A percentile compares a stretch with the other conserved stretches of the same genome.
Conservation (phyloP, 352 stramenopile genomes). For the Poterioochromonas sp. region DNA sequence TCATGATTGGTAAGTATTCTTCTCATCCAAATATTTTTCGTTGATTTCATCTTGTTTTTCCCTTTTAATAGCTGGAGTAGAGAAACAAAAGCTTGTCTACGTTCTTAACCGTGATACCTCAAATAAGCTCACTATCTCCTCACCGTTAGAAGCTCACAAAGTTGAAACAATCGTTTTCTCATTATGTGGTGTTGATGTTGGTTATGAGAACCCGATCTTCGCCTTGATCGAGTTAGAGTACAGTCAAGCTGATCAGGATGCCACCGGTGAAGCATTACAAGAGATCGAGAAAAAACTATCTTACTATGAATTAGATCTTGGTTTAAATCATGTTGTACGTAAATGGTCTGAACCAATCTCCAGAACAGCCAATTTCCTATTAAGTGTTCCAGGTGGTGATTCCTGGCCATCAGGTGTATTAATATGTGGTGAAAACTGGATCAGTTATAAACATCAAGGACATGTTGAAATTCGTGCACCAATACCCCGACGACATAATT, state of each 20-base stretch:
- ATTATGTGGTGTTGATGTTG: constrained; percentile 89
- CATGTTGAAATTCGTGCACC: constrained; percentile 45
- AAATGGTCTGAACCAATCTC: constrained; percentile 51
- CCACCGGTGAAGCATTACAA: constrained; percentile 49
- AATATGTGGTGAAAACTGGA: constrained; percentile 86
- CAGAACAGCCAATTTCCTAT: constrained; percentile 82
- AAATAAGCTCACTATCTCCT: constrained; percentile 89
- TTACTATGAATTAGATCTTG: constrained; percentile 98
- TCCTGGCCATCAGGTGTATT: constrained; percentile 81
- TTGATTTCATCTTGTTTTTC: constrained; percentile 51
- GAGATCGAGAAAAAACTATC: constrained; percentile 83
- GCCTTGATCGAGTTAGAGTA: constrained; percentile 66
- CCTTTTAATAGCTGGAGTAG: constrained; percentile 62
- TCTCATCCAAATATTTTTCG: constrained; percentile 82
- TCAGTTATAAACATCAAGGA: constrained; percentile 85
- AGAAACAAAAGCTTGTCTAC: constrained; percentile 99
- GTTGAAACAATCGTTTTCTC: constrained; percentile 84
- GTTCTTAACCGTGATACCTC: constrained; percentile 91
- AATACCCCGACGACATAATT: constrained; percentile 62
- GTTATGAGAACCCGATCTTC: constrained; percentile 98
- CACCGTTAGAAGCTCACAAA: constrained; percentile 95
- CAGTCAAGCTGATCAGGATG: constrained; percentile 50
- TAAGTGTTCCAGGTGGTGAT: constrained; percentile 63
- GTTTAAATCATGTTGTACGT: constrained; percentile 96
- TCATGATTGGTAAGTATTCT: constrained; percentile 75